phyloP scores from a whole-genome alignment of 2,329 filamentous ascomycete genomes.

The Penicillium sp. region DNA sequence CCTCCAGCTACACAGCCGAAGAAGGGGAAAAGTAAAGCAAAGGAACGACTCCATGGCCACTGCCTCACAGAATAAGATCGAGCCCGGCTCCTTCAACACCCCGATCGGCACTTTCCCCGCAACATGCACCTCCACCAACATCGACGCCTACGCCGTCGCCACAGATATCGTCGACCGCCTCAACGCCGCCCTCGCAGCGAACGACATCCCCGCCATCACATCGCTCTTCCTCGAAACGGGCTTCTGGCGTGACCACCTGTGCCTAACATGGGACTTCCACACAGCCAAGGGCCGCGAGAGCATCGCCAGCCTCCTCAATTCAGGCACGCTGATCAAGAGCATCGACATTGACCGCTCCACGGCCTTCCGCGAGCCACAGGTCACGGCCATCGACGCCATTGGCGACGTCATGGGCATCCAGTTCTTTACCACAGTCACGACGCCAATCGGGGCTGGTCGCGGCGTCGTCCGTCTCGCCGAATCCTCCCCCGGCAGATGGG shows the following conservation, averaged over 20 bases:
- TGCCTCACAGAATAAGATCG: constrained; percentile 49
- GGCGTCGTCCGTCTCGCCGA: constrained; percentile 61
- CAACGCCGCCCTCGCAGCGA: constrained; percentile 44
- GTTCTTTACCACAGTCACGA: constrained; percentile 62
- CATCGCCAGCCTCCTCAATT: constrained; percentile 41
- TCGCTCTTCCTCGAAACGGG: constrained; percentile 56
- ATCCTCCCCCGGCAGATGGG: constrained; percentile 56
- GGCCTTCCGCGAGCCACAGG: constrained; percentile 50
- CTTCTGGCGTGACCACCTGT: constrained; percentile 65
- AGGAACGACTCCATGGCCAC: constrained; percentile 14
- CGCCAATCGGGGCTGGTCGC: constrained; percentile 58
- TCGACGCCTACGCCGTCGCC: constrained; percentile 46
- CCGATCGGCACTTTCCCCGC: constrained; percentile 50
- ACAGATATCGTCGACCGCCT: constrained; percentile 42
- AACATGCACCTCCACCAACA: constrained; percentile 37
- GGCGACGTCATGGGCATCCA: constrained; percentile 59
- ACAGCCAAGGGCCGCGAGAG: constrained; percentile 56
- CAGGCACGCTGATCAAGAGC: constrained; percentile 49
- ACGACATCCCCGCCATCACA: constrained; percentile 40
- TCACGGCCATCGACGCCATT: constrained; percentile 55
- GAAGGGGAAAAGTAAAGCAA: not conserved
- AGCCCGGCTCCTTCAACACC: constrained; percentile 62
- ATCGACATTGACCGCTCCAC: constrained; percentile 46
- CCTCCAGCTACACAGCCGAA: not conserved
- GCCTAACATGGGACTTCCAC: constrained; percentile 60